These are phyloP conservation scores for Cercospora janseana DNA, from an alignment of 2,329 filamentous ascomycete species.

Conservation along the genomic window DNA sequence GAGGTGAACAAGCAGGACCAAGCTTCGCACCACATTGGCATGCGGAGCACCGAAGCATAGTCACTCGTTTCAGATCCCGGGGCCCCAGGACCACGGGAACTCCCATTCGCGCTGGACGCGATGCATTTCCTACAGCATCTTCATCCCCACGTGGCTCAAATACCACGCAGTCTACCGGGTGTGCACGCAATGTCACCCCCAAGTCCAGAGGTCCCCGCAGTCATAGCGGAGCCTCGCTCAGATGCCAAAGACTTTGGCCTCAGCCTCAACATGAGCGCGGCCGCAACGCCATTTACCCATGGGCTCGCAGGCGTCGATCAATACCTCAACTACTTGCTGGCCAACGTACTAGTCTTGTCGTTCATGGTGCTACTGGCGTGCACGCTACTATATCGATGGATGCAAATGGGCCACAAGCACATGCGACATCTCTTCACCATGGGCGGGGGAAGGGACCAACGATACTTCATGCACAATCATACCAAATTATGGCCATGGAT, in stretches of 20 bases:
- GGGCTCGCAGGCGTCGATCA: slow-evolving; percentile 52
- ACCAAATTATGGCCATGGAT: slow-evolving; percentile 56
- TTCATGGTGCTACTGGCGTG: slow-evolving; percentile 40
- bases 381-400: slow-evolving; percentile 44
- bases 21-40: neutral
- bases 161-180: too few species aligned
- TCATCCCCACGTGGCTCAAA: slow-evolving; percentile 14
- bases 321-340: slow-evolving; percentile 48
- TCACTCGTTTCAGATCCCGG: slow-evolving; percentile 14
- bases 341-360: slow-evolving; percentile 42
- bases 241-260: slow-evolving; percentile 22
- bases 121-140: slow-evolving; percentile 25
- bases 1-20: neutral
- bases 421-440: slow-evolving; percentile 48
- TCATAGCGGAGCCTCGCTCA: slow-evolving; percentile 9
- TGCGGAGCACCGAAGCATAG: slow-evolving; percentile 3
- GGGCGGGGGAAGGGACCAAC: slow-evolving; percentile 43
- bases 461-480: slow-evolving; percentile 49
- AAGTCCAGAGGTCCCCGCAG: slow-evolving; percentile 19
- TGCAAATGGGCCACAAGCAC: slow-evolving; percentile 45
- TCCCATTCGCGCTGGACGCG: slow-evolving; percentile 23
- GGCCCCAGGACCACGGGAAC: slow-evolving; percentile 11
- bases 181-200: slow-evolving; percentile 24
- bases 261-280: slow-evolving; percentile 23
- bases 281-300: slow-evolving; percentile 35